These are phyloP conservation scores for Barnettozyma botsteinii DNA, from an alignment of 805 yeast genomes.

Conservation along the genomic window DNA sequence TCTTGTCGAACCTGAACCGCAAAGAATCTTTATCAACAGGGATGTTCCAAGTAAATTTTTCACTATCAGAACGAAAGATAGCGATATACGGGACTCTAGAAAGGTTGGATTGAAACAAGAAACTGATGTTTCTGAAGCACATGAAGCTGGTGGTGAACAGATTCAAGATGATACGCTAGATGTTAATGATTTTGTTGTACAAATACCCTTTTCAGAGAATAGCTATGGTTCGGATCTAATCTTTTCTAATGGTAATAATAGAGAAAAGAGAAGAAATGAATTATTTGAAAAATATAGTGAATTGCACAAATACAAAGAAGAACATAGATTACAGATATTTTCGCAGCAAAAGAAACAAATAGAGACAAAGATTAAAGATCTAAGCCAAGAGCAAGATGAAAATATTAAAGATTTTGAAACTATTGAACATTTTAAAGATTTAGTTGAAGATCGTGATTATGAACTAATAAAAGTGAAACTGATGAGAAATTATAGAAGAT, in stretches of 20 bases:
- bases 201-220: not conserved
- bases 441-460: constrained; percentile 30
- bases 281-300: constrained; percentile 20
- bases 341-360: constrained; percentile 3
- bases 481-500: constrained; percentile 22
- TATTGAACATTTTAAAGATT: constrained; percentile 24
- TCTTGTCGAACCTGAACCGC: not conserved
- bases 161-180: not conserved
- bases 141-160: not conserved
- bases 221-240: constrained; percentile 12
- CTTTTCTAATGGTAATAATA: constrained; percentile 26
- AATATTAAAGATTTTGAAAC: constrained; percentile 4
- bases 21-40: constrained; percentile 7
- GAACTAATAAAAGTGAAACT: constrained; percentile 26
- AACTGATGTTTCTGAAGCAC: not conserved
- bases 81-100: not conserved
- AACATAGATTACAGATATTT: constrained; percentile 9
- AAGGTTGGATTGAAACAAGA: not conserved
- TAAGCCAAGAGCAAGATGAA: constrained; percentile 7
- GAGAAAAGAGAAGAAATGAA: constrained; percentile 25
- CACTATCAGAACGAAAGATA: not conserved
- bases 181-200: too few species aligned
- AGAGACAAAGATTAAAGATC: not conserved
- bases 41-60: not conserved
- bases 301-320: constrained; percentile 16